A percentile compares a stretch with the other conserved stretches of the same genome.
These are phyloP conservation scores for Raphidocelis subcapitata DNA, from an alignment of 139 green algal species.

Conservation along the genomic window DNA sequence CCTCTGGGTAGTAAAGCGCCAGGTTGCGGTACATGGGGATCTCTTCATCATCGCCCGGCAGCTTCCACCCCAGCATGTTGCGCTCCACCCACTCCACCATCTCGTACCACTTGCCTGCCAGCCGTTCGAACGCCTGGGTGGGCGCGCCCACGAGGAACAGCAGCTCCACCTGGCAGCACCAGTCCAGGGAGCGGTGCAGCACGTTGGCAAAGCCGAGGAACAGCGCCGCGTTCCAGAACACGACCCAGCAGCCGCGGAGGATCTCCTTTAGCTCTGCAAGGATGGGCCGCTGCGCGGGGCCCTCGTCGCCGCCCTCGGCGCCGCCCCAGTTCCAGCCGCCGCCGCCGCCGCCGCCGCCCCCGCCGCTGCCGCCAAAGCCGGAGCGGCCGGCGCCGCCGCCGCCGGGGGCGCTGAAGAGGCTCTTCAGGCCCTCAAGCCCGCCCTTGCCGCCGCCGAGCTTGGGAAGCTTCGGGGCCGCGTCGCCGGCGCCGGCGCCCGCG, in stretches of 20 bases:
- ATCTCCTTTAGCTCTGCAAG: slow-evolving; percentile 36
- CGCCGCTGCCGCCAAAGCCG: not conserved
- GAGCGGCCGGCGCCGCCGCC: not conserved
- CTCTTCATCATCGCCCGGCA: slow-evolving; percentile 41
- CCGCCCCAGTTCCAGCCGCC: not conserved
- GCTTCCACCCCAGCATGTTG: slow-evolving; percentile 53
- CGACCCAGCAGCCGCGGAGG: slow-evolving; percentile 30
- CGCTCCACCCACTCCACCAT: slow-evolving; percentile 49
- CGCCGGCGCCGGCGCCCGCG: no score
- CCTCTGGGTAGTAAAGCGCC: slow-evolving; percentile 43
- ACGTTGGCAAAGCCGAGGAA: slow-evolving; percentile 48
- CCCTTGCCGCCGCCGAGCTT: no score
- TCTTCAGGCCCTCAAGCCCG: no score
- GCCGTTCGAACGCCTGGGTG: slow-evolving; percentile 47
- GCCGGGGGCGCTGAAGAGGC: not conserved
- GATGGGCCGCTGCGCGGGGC: slow-evolving; percentile 18
- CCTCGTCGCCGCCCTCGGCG: not conserved
- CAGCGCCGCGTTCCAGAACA: slow-evolving; percentile 44
- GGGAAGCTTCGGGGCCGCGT: no score
- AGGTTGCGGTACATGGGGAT: slow-evolving; percentile 44
- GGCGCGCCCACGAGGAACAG: slow-evolving; percentile 55
- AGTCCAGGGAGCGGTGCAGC: slow-evolving; percentile 53
- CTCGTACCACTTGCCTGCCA: slow-evolving; percentile 41
- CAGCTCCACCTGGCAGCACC: slow-evolving; percentile 58
- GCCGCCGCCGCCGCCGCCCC: not conserved